Conservation (phyloP, 331 rosid genomes). For the Rhamnella rubrinervis region DNA sequence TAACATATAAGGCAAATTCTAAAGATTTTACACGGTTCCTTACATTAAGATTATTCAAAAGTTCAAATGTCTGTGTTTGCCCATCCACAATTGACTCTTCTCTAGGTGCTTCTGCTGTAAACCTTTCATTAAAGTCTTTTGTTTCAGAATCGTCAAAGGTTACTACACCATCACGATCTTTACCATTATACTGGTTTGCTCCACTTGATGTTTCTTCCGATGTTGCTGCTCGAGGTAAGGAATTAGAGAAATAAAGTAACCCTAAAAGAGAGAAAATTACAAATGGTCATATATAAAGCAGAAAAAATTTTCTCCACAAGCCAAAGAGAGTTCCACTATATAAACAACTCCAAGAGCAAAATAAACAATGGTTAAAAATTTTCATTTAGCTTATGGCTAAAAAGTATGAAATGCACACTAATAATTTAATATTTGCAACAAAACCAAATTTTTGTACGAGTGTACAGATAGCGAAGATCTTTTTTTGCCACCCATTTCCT, state of each 20-base stretch:
- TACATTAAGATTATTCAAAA: slow-evolving; percentile 47
- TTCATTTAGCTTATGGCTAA: too few relatives aligned
- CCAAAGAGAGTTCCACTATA: neutral
- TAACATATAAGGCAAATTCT: neutral
- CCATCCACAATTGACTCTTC: slow-evolving; percentile 38
- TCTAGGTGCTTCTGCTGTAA: slow-evolving; percentile 30
- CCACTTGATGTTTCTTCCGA: slow-evolving; percentile 65
- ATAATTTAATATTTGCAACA: neutral
- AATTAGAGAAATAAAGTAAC: slow-evolving; percentile 23
- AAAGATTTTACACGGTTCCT: slow-evolving; percentile 22
- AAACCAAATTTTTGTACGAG: too few relatives aligned
- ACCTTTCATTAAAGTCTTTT: slow-evolving; percentile 25
- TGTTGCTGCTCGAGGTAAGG: slow-evolving; percentile 40
- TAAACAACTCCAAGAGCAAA: neutral
- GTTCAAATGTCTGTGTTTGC: slow-evolving; percentile 29
- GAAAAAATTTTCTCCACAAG: neutral
- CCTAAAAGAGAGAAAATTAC: slow-evolving; percentile 37
- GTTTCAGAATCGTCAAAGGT: slow-evolving; percentile 44
- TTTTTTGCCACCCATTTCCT: too few relatives aligned
- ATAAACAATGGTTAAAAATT: too few relatives aligned
- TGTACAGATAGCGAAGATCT: too few relatives aligned
- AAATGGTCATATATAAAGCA: neutral
- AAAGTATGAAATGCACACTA: neutral
- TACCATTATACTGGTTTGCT: slow-evolving; percentile 24
- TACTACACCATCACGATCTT: slow-evolving; percentile 38